Percentiles rank a stretch among this genome's conserved stretches.
Conservation (phyloP, 2,329 filamentous ascomycete species). For the Monosporascus sp. region DNA sequence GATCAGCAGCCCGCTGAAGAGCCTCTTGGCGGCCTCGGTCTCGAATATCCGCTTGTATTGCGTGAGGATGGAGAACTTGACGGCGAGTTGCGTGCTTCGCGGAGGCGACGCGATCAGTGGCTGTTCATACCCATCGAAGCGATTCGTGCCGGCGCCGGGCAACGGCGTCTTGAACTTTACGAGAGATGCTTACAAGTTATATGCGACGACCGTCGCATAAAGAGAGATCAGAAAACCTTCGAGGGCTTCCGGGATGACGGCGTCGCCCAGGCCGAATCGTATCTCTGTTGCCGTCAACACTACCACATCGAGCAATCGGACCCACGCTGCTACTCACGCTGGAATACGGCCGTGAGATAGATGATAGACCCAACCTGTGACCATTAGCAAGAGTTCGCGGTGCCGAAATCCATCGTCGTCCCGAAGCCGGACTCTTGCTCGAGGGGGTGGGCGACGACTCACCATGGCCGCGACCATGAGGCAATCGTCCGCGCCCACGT, state of each 20-base stretch:
- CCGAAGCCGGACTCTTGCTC: neutral
- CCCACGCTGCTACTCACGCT: slow-evolving; percentile 8
- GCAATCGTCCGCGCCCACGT: slow-evolving; percentile 14
- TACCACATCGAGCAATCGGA: neutral
- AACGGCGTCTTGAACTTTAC: neutral
- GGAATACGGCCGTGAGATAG: slow-evolving; percentile 12
- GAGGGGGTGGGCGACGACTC: neutral
- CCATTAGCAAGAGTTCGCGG: neutral
- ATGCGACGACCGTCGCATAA: slow-evolving; percentile 17
- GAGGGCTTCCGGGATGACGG: slow-evolving; percentile 7
- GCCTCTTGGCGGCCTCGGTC: slow-evolving; percentile 8
- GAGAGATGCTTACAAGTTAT: slow-evolving; percentile 10
- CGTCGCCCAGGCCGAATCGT: slow-evolving; percentile 17
- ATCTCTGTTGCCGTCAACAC: slow-evolving; percentile 11
- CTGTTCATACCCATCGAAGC: neutral
- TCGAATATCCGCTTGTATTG: slow-evolving; percentile 25
- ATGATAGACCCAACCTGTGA: slow-evolving; percentile 12
- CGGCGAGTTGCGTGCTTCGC: slow-evolving; percentile 12
- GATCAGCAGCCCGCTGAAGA: slow-evolving; percentile 18
- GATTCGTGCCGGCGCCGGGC: no score
- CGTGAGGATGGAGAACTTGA: slow-evolving; percentile 25
- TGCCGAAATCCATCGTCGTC: neutral
- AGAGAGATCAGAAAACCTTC: slow-evolving; percentile 17
- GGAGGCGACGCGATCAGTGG: neutral
- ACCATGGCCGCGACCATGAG: slow-evolving; percentile 14